Evolutionary conservation across 495 filamentous ascomycete genomes (phyloP), one percentile per base, ranked within the genome.

Genomic region (Hyaloscypha variabilis): DNA sequence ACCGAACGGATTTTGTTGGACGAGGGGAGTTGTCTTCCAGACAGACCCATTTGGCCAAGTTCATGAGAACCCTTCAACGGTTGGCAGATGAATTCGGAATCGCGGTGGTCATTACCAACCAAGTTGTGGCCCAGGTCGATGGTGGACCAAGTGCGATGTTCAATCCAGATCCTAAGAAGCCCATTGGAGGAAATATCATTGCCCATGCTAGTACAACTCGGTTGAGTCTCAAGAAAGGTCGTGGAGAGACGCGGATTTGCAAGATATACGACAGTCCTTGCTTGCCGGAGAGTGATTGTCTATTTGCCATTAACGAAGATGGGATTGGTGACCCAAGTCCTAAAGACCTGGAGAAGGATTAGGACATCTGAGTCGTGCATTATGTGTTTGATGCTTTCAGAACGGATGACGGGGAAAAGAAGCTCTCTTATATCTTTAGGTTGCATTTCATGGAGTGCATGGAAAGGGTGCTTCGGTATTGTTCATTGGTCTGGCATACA

Each of bases 231-330:
- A 97, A 96, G 81, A 99, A 99, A 76, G 96, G 96, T 19, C 81
- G 94, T 26, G 95, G 88, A 23, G 95, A 99, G 83, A 98, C 95
- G 23, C 86, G 95, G 78, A 88, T 99, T 61, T 97, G 96, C 77
- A 97, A 97, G 84, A 98, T 99, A 64, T 99, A 98, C 76, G 95
- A 99, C 77, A 97, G 93, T 71, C 95, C 95, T 10, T 99, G 95
- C 78, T 79, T 99, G 65, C 95, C 95, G 1, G 95, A 99, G 78
- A 93, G 91, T 72, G 95, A 99, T 75, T 96, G 93, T 74, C 81
- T 97, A 69, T 99, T 99, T 76, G 94, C 95, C 19, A 99, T 99
- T 72, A 93, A 90, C 42, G 95, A 97, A 77, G 92, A 97, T 76
- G 95, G 95, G 24, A 99, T 99, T 67, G 92, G 91, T 17, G 95